phyloP scores from a whole-genome alignment of 208 protist genomes.

The Acanthamoeba sp. region DNA sequence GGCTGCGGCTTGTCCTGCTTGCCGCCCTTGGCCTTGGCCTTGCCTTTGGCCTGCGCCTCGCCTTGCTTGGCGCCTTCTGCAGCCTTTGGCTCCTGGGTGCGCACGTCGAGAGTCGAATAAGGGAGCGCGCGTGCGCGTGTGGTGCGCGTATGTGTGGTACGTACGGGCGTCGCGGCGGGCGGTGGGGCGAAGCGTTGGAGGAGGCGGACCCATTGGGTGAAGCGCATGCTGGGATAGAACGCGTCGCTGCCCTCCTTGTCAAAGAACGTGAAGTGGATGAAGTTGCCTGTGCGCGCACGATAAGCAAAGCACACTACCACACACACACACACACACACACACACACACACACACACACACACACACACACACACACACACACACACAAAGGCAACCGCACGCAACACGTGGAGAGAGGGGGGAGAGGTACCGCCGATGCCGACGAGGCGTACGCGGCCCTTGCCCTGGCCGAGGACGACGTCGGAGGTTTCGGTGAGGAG shows the following conservation, averaged over 20 bases:
- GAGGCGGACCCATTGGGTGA: constrained; percentile 52
- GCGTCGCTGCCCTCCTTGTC: constrained; percentile 66
- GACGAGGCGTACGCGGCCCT: constrained; percentile 46
- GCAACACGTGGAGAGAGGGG: background rate
- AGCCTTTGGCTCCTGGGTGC: background rate
- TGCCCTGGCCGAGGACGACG: constrained; percentile 34
- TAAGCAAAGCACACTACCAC: background rate
- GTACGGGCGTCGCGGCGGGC: background rate
- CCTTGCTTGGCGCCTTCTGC: background rate
- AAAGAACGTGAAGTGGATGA: constrained; percentile 64
- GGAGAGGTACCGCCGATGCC: constrained; percentile 23
- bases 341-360: no score
- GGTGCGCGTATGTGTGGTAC: background rate
- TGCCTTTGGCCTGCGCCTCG: background rate
- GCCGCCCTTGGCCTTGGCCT: background rate
- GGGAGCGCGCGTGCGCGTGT: background rate
- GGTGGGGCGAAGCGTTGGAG: background rate
- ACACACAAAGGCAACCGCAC: background rate
- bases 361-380: no score
- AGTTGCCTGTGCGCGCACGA: background rate
- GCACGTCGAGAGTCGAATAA: no score
- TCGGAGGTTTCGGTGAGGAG: constrained; percentile 50
- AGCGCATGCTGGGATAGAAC: constrained; percentile 59
- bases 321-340: background rate
- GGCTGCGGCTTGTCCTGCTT: background rate